phyloP scores from a whole-genome alignment of 1,284 basidiomycete genomes.

The Cystobasidium slooffiae region DNA sequence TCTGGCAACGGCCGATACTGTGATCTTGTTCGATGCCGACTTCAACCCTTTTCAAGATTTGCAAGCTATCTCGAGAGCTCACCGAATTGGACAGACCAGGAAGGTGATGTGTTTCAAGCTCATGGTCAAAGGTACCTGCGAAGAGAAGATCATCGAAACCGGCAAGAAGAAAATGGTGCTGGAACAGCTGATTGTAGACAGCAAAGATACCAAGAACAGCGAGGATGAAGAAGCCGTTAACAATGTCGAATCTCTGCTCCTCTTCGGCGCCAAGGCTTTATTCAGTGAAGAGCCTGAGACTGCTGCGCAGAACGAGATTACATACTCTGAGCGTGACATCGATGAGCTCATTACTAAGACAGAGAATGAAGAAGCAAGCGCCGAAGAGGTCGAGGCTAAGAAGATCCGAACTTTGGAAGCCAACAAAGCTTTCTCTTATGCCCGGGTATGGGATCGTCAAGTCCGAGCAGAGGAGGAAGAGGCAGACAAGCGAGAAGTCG shows the following conservation, averaged over 20 bases:
- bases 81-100: constrained; percentile 58
- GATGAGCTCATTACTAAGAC: constrained; percentile 54
- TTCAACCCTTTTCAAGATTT: constrained; percentile 58
- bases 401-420: constrained; percentile 42
- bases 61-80: constrained; percentile 58
- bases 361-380: constrained; percentile 47
- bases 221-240: constrained; percentile 50
- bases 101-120: constrained; percentile 58
- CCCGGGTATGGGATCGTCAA: constrained; percentile 55
- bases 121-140: constrained; percentile 57
- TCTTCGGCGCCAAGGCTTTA: constrained; percentile 56
- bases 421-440: constrained; percentile 54
- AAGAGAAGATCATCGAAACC: constrained; percentile 56
- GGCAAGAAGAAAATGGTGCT: constrained; percentile 56
- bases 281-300: constrained; percentile 55
- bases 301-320: constrained; percentile 53
- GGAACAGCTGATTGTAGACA: constrained; percentile 57
- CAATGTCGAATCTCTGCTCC: constrained; percentile 55
- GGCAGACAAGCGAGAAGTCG: constrained; percentile 31
- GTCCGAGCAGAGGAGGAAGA: constrained; percentile 43
- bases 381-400: constrained; percentile 40
- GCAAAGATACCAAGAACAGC: constrained; percentile 45
- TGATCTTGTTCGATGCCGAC: constrained; percentile 68
- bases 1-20: constrained; percentile 72
- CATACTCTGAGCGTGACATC: constrained; percentile 55